These are phyloP conservation scores for Trichophyton verrucosum DNA, from an alignment of 2,329 filamentous ascomycete species.

Conservation along the genomic window DNA sequence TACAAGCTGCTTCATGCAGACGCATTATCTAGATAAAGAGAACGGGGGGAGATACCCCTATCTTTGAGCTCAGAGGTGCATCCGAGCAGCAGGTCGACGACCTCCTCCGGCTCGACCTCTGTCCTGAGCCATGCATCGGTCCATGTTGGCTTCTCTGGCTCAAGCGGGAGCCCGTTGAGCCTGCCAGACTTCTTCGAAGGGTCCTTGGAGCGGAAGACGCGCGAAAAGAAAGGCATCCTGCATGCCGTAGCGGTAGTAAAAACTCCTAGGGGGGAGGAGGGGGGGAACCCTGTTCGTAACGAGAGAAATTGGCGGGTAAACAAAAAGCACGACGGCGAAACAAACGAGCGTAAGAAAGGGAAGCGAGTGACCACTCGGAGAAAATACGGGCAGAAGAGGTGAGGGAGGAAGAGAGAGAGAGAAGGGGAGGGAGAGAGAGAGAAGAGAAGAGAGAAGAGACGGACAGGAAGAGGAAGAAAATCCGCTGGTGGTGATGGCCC, in stretches of 20 bases:
- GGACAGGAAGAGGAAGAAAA: not conserved
- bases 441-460: constrained; percentile 11
- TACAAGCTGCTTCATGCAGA: constrained; percentile 10
- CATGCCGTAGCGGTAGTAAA: not conserved
- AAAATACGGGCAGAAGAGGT: not conserved
- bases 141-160: constrained; percentile 63
- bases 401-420: constrained; percentile 29
- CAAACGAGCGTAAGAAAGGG: not conserved
- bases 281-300: not conserved
- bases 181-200: constrained; percentile 49
- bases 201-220: constrained; percentile 64
- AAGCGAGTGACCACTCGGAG: not conserved
- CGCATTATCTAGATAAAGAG: too few species aligned
- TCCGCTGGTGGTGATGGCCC: not conserved
- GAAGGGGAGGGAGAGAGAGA: constrained; percentile 8
- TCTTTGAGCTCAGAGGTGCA: constrained; percentile 89
- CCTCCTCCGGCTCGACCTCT: constrained; percentile 75
- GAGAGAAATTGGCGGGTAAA: not conserved
- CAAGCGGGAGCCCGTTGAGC: constrained; percentile 39
- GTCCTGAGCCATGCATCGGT: constrained; percentile 77
- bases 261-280: not conserved
- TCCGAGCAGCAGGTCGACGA: constrained; percentile 70
- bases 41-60: constrained; percentile 53
- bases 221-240: constrained; percentile 47
- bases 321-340: not conserved